Conservation (phyloP, 2,329 filamentous ascomycete species). For the Lasiodiplodia citricola region DNA sequence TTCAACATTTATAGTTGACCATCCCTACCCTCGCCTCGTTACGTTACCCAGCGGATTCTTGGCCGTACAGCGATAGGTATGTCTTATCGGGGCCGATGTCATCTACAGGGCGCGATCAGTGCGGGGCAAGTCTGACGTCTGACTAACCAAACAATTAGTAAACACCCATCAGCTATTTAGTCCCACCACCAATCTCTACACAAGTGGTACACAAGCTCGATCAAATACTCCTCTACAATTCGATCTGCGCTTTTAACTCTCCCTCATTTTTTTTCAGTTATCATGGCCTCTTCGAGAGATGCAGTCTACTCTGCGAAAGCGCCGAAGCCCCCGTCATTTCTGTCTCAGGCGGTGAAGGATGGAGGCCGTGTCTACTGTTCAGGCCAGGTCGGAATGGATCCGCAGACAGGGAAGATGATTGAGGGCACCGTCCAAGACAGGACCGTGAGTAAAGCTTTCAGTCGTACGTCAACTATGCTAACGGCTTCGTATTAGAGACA, state of each 20-base stretch:
- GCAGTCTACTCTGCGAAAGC: background rate
- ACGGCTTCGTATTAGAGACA: background rate
- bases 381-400: conserved; percentile 2
- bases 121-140: background rate
- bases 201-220: rapidly evolving
- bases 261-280: background rate
- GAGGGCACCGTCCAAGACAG: conserved; percentile 2
- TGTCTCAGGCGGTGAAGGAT: conserved; percentile 11
- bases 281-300: background rate
- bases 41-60: background rate
- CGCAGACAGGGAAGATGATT: conserved; percentile 5
- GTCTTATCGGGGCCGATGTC: background rate
- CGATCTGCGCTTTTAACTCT: background rate
- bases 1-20: background rate
- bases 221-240: background rate
- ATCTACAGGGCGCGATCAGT: background rate
- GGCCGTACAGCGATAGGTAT: background rate
- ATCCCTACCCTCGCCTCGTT: background rate
- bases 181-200: too few relatives aligned
- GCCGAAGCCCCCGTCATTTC: conserved; percentile 32
- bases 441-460: background rate
- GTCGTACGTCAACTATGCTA: too few relatives aligned
- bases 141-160: conserved; percentile 1
- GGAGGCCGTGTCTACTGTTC: conserved; percentile 10
- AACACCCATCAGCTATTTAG: background rate